A percentile compares a stretch with the other conserved stretches of the same genome.
phyloP scores from a whole-genome alignment of 805 yeast species.

The Candida broadrunensis region DNA sequence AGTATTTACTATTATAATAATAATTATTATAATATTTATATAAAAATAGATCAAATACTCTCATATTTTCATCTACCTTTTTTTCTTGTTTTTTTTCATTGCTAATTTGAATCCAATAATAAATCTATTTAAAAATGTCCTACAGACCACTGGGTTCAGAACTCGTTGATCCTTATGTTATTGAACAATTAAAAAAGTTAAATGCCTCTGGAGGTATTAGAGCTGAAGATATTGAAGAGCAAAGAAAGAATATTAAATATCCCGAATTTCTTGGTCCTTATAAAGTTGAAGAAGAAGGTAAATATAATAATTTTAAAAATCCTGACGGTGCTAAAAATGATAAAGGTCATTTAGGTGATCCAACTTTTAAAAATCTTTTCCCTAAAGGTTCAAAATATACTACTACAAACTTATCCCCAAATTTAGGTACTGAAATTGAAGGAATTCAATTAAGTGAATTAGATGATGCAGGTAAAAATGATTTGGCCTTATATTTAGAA shows the following conservation, averaged over 20 bases:
- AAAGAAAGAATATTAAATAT: constrained; percentile 15
- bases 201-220: neutral
- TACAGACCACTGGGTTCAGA: neutral
- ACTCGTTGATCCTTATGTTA: neutral
- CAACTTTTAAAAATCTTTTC: constrained; percentile 16
- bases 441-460: constrained; percentile 23
- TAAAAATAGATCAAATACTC: no score
- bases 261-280: constrained; percentile 18
- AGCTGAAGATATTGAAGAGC: constrained; percentile 7
- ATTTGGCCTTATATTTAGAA: constrained; percentile 22
- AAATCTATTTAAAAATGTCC: constrained; percentile 3
- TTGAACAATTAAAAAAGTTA: neutral
- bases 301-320: constrained; percentile 16
- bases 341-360: constrained; percentile 24
- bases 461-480: constrained; percentile 22
- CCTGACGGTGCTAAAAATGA: constrained; percentile 19
- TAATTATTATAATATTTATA: no score
- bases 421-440: constrained; percentile 23
- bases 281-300: constrained; percentile 15
- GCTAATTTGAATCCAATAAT: no score
- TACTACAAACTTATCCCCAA: constrained; percentile 20
- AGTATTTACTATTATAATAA: no score
- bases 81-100: no score
- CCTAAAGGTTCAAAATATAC: constrained; percentile 10
- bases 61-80: no score